A percentile compares a stretch with the other conserved stretches of the same genome.
Conservation (phyloP, 495 filamentous ascomycete genomes). For the Neurospora terricola region DNA sequence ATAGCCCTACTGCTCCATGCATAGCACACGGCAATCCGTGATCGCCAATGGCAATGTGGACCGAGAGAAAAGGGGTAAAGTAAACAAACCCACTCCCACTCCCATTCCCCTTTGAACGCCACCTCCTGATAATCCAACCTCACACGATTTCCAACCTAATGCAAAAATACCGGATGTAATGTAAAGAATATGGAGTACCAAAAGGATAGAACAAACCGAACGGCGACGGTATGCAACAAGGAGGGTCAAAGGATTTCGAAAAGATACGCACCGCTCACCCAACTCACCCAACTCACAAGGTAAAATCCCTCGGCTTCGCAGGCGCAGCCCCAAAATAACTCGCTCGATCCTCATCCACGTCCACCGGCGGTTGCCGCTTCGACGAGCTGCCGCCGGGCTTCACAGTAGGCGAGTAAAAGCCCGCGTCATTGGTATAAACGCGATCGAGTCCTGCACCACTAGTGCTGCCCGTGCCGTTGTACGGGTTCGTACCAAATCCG, state of each 20-base stretch:
- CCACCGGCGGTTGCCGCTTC: neutral
- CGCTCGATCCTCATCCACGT: slow-evolving; percentile 2
- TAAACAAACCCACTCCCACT: neutral
- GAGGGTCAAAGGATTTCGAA: neutral
- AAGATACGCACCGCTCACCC: neutral
- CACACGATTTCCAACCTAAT: neutral
- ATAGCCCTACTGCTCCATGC: neutral
- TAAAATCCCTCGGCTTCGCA: slow-evolving; percentile 9
- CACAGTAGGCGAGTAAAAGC: neutral
- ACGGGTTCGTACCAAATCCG: slow-evolving; percentile 1
- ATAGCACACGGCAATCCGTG: neutral
- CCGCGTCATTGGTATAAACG: neutral
- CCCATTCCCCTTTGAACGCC: neutral
- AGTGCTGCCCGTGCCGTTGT: neutral
- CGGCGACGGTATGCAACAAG: neutral
- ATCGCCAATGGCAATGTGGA: neutral
- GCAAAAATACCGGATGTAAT: neutral
- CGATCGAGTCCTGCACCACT: slow-evolving; percentile 2
- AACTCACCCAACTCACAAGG: neutral
- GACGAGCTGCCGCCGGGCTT: neutral
- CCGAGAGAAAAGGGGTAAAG: neutral
- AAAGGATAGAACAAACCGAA: neutral
- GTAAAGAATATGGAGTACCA: neutral
- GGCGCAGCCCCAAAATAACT: slow-evolving; percentile 3
- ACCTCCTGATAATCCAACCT: neutral